phyloP scores from a whole-genome alignment of 805 yeast genomes.

The Metschnikowia reukaufii region DNA sequence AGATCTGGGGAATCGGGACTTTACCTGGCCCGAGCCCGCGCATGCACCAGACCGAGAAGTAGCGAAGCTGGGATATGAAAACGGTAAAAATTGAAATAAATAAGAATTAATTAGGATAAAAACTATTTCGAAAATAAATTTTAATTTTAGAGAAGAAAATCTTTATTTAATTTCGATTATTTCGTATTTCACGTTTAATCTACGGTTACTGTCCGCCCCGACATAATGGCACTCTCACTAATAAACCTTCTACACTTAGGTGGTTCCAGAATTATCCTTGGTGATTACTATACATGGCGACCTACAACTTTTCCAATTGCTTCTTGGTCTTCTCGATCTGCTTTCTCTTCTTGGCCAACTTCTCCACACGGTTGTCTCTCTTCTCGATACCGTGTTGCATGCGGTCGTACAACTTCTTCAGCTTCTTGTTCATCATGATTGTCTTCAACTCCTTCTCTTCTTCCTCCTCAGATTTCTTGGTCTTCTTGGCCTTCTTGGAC shows the following conservation, averaged over 20 bases:
- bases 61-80: no score
- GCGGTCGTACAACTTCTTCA: constrained; percentile 89
- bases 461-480: constrained; percentile 26
- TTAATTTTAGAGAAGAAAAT: no score
- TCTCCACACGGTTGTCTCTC: constrained; percentile 74
- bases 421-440: constrained; percentile 98
- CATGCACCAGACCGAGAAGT: background rate
- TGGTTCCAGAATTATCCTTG: background rate
- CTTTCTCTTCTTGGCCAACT: constrained; percentile 65
- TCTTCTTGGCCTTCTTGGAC: constrained; percentile 27
- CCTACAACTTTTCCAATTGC: constrained; percentile 23
- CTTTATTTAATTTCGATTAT: no score
- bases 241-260: no score
- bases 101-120: no score
- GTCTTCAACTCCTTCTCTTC: constrained; percentile 90
- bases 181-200: no score
- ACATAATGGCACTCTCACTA: no score
- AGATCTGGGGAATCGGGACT: background rate
- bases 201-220: no score
- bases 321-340: constrained; percentile 65
- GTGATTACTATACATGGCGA: constrained; percentile 4
- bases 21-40: background rate
- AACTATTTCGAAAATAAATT: no score
- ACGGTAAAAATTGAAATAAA: no score
- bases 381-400: constrained; percentile 89